Conservation (phyloP, 495 filamentous ascomycete genomes). For the Glutinoglossum americanum region DNA sequence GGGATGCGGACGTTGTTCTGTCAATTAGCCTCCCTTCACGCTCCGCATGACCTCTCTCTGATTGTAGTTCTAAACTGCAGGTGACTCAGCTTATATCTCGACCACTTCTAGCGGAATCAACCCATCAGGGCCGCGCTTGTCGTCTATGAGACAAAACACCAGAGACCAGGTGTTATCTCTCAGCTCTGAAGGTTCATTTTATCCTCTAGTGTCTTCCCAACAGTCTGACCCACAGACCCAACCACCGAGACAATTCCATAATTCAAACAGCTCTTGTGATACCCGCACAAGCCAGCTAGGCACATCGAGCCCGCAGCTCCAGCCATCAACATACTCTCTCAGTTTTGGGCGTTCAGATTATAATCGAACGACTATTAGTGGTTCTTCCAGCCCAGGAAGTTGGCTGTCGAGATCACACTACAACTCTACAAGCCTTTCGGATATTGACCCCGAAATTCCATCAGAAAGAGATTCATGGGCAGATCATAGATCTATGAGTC, state of each 20-base stretch:
- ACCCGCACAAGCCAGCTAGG: background rate
- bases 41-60: background rate
- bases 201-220: background rate
- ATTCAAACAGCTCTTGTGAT: background rate
- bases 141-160: background rate
- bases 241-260: background rate
- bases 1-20: background rate
- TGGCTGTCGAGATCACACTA: background rate
- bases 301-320: background rate
- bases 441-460: background rate
- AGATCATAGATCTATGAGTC: background rate
- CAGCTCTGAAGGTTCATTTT: background rate
- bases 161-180: background rate
- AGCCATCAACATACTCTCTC: background rate
- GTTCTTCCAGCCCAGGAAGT: background rate
- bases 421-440: background rate
- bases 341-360: background rate
- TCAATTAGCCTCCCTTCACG: background rate
- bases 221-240: background rate
- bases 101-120: background rate
- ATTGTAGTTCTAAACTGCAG: background rate
- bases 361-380: background rate
- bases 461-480: background rate
- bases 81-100: background rate
- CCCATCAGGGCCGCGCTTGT: background rate